phyloP scores from a whole-genome alignment of 495 filamentous ascomycete genomes.

The Podospora didyma region DNA sequence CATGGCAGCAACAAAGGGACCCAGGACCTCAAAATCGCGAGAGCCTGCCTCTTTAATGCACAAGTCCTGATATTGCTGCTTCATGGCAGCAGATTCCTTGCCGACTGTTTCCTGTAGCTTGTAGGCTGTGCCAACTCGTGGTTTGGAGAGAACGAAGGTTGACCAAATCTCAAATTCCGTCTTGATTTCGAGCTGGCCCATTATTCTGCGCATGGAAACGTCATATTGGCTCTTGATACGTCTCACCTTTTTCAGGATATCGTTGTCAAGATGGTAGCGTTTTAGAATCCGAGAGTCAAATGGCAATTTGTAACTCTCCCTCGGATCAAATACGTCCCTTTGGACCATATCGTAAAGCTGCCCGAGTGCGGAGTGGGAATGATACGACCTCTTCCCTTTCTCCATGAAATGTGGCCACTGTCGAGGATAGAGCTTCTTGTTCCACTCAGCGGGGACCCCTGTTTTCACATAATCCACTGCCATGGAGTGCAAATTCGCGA shows the following conservation, averaged over 20 bases:
- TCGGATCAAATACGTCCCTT: slow-evolving; percentile 55
- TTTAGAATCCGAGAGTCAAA: slow-evolving; percentile 79
- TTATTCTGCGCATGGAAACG: slow-evolving; percentile 66
- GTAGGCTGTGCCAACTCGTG: slow-evolving; percentile 64
- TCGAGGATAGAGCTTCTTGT: slow-evolving; percentile 51
- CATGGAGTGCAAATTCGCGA: slow-evolving; percentile 80
- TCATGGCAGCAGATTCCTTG: slow-evolving; percentile 56
- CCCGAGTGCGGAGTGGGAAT: slow-evolving; percentile 71
- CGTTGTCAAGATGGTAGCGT: slow-evolving; percentile 51
- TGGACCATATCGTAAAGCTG: slow-evolving; percentile 70
- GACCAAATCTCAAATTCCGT: slow-evolving; percentile 94
- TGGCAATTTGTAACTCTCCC: slow-evolving; percentile 59
- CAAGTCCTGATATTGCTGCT: slow-evolving; percentile 58
- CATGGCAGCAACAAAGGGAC: slow-evolving; percentile 77
- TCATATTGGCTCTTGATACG: slow-evolving; percentile 76
- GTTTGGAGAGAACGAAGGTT: slow-evolving; percentile 72
- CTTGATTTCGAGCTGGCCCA: slow-evolving; percentile 79
- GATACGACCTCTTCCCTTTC: slow-evolving; percentile 57
- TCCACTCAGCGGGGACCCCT: slow-evolving; percentile 70
- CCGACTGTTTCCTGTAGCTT: slow-evolving; percentile 83
- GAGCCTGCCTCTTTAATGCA: slow-evolving; percentile 61
- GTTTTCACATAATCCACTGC: slow-evolving; percentile 94
- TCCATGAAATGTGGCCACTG: slow-evolving; percentile 93
- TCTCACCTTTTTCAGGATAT: slow-evolving; percentile 54
- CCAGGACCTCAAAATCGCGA: slow-evolving; percentile 52